phyloP scores from a whole-genome alignment of 768 basidiomycete genomes.

The Mycena chlorophos region DNA sequence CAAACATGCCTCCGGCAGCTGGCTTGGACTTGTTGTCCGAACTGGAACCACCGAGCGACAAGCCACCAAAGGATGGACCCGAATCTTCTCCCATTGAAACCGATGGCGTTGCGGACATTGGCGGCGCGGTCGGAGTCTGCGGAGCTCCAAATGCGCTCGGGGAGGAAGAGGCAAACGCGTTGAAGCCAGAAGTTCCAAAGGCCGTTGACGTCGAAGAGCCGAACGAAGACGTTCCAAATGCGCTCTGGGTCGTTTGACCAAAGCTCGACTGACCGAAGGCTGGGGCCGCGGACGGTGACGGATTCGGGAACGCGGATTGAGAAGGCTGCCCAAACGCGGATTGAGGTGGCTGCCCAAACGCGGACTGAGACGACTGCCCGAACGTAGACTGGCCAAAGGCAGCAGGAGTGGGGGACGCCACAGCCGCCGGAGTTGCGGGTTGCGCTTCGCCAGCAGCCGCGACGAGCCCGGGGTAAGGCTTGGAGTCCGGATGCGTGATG shows the following conservation, averaged over 20 bases:
- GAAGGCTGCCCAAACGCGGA: conserved; percentile 25
- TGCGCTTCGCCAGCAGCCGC: conserved; percentile 28
- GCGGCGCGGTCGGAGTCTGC: conserved; percentile 20
- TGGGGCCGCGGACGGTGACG: conserved; percentile 25
- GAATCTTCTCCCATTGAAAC: conserved; percentile 34
- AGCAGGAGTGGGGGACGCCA: conserved; percentile 26
- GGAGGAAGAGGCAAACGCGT: conserved; percentile 20
- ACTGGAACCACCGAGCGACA: conserved; percentile 31
- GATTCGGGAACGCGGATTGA: background rate
- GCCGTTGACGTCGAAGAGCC: conserved; percentile 26
- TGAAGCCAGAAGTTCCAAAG: conserved; percentile 25
- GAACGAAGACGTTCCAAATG: conserved; percentile 19
- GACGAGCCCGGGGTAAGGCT: conserved; percentile 58
- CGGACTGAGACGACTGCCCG: conserved; percentile 21
- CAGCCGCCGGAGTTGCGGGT: conserved; percentile 23
- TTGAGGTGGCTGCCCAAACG: conserved; percentile 37
- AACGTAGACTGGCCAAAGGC: conserved; percentile 23
- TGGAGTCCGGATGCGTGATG: conserved; percentile 54
- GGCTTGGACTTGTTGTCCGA: conserved; percentile 23
- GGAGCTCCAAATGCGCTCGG: conserved; percentile 10
- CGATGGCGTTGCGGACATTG: conserved; percentile 18
- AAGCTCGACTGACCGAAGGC: conserved; percentile 40
- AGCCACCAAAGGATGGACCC: conserved; percentile 29
- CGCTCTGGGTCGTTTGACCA: conserved; percentile 23
- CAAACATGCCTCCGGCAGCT: conserved; percentile 33